Percentiles rank a stretch among this genome's conserved stretches.
Evolutionary conservation across 31 red algal species (phyloP).

Genomic region (Asparagopsis taxiformis): DNA sequence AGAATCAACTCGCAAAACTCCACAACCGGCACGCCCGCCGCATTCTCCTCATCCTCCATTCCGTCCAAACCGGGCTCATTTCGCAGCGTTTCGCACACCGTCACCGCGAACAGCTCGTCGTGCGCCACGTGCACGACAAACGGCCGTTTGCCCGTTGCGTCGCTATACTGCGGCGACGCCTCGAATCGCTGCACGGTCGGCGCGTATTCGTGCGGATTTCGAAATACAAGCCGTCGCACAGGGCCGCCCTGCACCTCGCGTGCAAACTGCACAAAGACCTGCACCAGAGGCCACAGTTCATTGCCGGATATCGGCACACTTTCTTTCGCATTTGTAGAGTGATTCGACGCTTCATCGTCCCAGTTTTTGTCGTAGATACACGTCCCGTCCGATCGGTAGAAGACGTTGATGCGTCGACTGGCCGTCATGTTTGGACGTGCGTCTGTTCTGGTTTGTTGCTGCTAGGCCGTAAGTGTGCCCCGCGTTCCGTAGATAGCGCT

Average conservation of each 20-base stretch:
- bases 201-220: slow-evolving; percentile 33
- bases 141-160: not conserved
- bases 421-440: not conserved
- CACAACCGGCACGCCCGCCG: slow-evolving; percentile 1
- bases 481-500: too few relatives aligned
- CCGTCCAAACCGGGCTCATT: not conserved
- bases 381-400: slow-evolving; percentile 28
- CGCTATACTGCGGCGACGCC: not conserved
- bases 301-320: slow-evolving; percentile 3
- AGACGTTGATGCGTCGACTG: slow-evolving; percentile 43
- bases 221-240: slow-evolving; percentile 48
- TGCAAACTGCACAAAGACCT: slow-evolving; percentile 48
- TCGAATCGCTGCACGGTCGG: slow-evolving; percentile 25
- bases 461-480: too few relatives aligned
- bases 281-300: slow-evolving; percentile 45
- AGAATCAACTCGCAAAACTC: slow-evolving; percentile 53
- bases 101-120: slow-evolving; percentile 39
- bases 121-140: slow-evolving; percentile 44
- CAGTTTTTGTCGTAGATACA: slow-evolving; percentile 38
- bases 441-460: too few relatives aligned
- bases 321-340: not conserved
- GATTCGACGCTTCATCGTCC: not conserved
- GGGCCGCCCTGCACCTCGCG: slow-evolving; percentile 52
- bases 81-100: slow-evolving; percentile 34
- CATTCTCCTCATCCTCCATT: not conserved